Evolutionary conservation across 805 yeast genomes (phyloP), one percentile per base, ranked within the genome.

Genomic region (Candida saitoana): DNA sequence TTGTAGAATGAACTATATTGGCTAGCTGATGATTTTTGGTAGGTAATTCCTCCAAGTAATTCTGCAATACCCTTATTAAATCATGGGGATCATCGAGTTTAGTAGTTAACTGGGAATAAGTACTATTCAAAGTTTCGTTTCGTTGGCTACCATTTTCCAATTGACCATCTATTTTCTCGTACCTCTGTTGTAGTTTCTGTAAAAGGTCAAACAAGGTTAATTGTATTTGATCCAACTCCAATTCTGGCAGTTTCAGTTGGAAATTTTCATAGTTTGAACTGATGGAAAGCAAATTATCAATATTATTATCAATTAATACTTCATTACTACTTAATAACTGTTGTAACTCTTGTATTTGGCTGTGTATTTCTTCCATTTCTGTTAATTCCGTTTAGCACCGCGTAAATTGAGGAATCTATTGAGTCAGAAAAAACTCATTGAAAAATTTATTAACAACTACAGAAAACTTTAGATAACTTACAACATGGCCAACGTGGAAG

Each of bases 401-500:
- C n/a, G 32, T 6, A 6, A 6, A 12, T 29, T 29, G 16, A 29
- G 7, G n/a, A 29, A 6, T 29, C 16, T 29, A 17, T 25, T 36
- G 40, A 36, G 36, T 36, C 40, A 36, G 31, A 30, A 34, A 29
- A 19, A 15, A 18, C 25, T 15, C 18, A 19, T n/a, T 6, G 9
- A 20, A 19, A 35, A 36, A 27, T 30, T 34, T 17, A 22, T 11
- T 7, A 22, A 22, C 27, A 22, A 22, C 27, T 22, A 11, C 27
- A n/a, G n/a, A n/a, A n/a, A n/a, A 34, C 27, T 34, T n/a, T 9
- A 11, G 17, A 12, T 34, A 15, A 9, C 19, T 9, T 17, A 18
- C 25, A 34, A 18, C 24, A 36, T 35, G 61, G 51, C 34, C 46
- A 49, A 30, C 41, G 69, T 69, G 42, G 68, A 79, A 58, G 76